Conservation (phyloP, 2,329 filamentous ascomycete genomes). For the Penicillium hordei region DNA sequence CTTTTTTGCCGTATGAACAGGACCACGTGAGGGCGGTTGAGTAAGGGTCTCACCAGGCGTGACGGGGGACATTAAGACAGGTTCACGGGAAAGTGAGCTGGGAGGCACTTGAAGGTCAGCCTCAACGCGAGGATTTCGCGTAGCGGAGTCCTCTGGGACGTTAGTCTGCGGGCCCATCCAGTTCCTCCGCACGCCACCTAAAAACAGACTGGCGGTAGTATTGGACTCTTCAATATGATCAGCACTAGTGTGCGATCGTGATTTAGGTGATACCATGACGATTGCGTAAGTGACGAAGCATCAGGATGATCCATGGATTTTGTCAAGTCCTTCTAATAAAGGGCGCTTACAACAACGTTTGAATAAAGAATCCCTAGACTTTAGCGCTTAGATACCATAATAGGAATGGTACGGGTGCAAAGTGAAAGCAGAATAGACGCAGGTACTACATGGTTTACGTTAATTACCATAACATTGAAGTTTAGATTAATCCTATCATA, state of each 20-base stretch:
- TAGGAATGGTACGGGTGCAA: not conserved
- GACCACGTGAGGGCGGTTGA: slow-evolving; percentile 1
- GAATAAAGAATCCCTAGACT: not conserved
- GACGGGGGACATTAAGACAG: slow-evolving; percentile 22
- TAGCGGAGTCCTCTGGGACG: not conserved
- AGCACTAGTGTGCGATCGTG: slow-evolving; percentile 8
- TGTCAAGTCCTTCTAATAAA: not conserved
- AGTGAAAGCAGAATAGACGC: not conserved
- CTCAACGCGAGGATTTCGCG: not conserved
- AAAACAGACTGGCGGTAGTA: slow-evolving; percentile 42
- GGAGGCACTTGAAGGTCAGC: not conserved
- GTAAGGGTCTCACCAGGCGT: slow-evolving; percentile 17
- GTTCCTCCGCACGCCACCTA: slow-evolving; percentile 39
- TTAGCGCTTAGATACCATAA: not conserved
- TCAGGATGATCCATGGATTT: not conserved
- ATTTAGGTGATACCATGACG: slow-evolving; percentile 11
- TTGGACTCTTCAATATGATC: slow-evolving; percentile 35
- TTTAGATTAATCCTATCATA: not conserved
- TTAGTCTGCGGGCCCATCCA: slow-evolving; percentile 37
- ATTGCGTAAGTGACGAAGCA: not conserved
- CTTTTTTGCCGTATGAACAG: slow-evolving; percentile 5
- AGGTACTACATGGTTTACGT: not conserved
- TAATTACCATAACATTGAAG: not conserved
- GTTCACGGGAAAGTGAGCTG: not conserved
- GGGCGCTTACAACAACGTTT: not conserved